Evolutionary conservation across 306 rosid species (phyloP).

Genomic region (Dryas drummondii): DNA sequence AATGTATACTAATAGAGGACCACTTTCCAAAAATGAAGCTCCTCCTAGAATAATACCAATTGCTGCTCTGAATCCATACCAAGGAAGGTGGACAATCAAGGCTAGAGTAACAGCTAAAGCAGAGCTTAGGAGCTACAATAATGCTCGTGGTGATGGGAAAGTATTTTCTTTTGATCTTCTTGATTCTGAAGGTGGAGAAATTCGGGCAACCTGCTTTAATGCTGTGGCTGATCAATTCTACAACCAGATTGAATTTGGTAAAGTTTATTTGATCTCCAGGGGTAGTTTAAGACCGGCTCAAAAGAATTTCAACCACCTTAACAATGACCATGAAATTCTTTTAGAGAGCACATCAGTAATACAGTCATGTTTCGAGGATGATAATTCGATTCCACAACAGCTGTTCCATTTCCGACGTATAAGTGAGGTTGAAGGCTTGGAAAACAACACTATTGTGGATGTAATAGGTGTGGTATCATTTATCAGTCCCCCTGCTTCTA

Average conservation of each 20-base stretch:
- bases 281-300: constrained; percentile 73
- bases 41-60: constrained; percentile 75
- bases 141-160: constrained; percentile 86
- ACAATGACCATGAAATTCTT: constrained; percentile 65
- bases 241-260: constrained; percentile 69
- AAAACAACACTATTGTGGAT: constrained; percentile 59
- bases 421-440: constrained; percentile 63
- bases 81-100: constrained; percentile 78
- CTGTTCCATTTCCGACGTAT: constrained; percentile 63
- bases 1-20: constrained; percentile 64
- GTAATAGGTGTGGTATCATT: constrained; percentile 73
- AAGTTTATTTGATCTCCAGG: constrained; percentile 65
- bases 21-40: constrained; percentile 70
- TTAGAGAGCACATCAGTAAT: constrained; percentile 57
- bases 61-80: constrained; percentile 73
- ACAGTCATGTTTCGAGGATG: constrained; percentile 72
- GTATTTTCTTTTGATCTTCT: constrained; percentile 91
- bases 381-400: constrained; percentile 62
- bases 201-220: constrained; percentile 87
- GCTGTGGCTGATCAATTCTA: constrained; percentile 77
- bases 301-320: constrained; percentile 68
- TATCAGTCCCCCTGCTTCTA: constrained; percentile 61
- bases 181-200: constrained; percentile 80
- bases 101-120: constrained; percentile 86
- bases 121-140: constrained; percentile 65